phyloP scores from a whole-genome alignment of 208 protist genomes.

The Wallacemonas rigidus region DNA sequence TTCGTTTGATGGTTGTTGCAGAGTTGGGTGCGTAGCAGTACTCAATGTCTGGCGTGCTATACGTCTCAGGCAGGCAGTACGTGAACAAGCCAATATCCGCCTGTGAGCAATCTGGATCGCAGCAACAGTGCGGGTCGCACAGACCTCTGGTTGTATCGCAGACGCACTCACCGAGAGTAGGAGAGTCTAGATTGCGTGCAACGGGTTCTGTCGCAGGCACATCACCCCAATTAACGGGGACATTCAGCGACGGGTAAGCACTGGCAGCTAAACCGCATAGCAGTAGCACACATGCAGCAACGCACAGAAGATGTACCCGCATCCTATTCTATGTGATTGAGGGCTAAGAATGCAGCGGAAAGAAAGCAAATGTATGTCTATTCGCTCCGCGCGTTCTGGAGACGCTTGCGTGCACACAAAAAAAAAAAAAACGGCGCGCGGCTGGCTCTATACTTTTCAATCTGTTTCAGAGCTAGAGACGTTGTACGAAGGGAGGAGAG shows the following conservation, averaged over 20 bases:
- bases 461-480: too few relatives aligned
- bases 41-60: slow-evolving; percentile 47
- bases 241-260: slow-evolving; percentile 34
- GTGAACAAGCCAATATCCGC: slow-evolving; percentile 36
- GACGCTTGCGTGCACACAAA: too few relatives aligned
- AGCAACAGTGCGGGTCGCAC: slow-evolving; percentile 83
- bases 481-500: too few relatives aligned
- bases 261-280: not conserved
- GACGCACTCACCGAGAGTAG: slow-evolving; percentile 72
- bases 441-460: too few relatives aligned
- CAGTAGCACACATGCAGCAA: slow-evolving; percentile 13
- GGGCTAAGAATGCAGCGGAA: too few relatives aligned
- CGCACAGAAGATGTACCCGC: not conserved
- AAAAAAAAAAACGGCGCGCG: too few relatives aligned
- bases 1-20: slow-evolving; percentile 35
- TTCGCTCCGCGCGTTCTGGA: too few relatives aligned
- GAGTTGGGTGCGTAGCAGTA: slow-evolving; percentile 53
- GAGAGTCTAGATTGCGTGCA: slow-evolving; percentile 66
- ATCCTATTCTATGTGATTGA: not conserved
- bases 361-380: too few relatives aligned
- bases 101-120: slow-evolving; percentile 62
- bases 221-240: slow-evolving; percentile 46
- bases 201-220: slow-evolving; percentile 29
- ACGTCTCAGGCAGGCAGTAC: slow-evolving; percentile 58
- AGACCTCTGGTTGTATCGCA: slow-evolving; percentile 67